Conservation (phyloP, 306 rosid species). For the Medicago arabica region DNA sequence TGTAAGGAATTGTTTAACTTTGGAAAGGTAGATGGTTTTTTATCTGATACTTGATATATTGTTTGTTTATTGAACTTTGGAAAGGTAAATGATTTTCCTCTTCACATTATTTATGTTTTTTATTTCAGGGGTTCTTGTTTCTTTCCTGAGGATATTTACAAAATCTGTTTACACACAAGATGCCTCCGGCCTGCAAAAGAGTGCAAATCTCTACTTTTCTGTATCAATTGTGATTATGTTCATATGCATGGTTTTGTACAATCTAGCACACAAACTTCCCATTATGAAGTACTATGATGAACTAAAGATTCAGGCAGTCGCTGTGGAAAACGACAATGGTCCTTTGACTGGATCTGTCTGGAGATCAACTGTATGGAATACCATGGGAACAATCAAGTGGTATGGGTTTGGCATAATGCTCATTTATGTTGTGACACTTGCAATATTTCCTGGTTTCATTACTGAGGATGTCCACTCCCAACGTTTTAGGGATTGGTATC, state of each 20-base stretch:
- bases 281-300: slow-evolving; percentile 74
- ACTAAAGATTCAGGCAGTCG: slow-evolving; percentile 59
- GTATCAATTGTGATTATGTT: slow-evolving; percentile 68
- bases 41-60: slow-evolving; percentile 5
- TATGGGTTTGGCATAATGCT: slow-evolving; percentile 76
- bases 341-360: slow-evolving; percentile 56
- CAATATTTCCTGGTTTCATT: slow-evolving; percentile 90
- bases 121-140: slow-evolving; percentile 75
- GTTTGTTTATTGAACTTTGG: slow-evolving; percentile 10
- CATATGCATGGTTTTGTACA: slow-evolving; percentile 67
- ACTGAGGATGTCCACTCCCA: slow-evolving; percentile 91
- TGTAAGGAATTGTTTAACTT: slow-evolving; percentile 11
- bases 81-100: background rate
- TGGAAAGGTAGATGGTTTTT: background rate
- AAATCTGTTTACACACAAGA: slow-evolving; percentile 83
- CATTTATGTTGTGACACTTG: slow-evolving; percentile 74
- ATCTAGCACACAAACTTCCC: slow-evolving; percentile 74
- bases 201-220: slow-evolving; percentile 81
- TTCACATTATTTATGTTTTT: slow-evolving; percentile 22
- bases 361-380: slow-evolving; percentile 45
- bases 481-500: slow-evolving; percentile 81
- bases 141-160: slow-evolving; percentile 72
- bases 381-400: slow-evolving; percentile 58
- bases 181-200: slow-evolving; percentile 67
- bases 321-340: slow-evolving; percentile 58